These are phyloP conservation scores for Colletotrichum abscissum DNA, from an alignment of 2,329 filamentous ascomycete genomes.

Conservation along the genomic window DNA sequence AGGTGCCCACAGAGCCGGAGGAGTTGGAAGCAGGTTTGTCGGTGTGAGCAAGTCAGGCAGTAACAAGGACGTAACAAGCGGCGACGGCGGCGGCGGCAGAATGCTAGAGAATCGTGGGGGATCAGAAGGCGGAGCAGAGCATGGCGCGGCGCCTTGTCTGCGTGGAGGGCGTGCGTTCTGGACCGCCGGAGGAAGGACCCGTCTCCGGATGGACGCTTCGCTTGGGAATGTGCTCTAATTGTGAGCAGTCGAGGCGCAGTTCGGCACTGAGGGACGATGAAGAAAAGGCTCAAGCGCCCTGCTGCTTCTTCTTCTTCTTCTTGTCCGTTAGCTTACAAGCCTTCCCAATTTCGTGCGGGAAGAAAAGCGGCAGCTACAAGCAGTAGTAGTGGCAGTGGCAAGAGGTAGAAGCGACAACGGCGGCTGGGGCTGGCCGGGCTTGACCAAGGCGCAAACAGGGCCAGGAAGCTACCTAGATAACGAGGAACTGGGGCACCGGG, in stretches of 20 bases:
- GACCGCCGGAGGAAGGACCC: constrained; percentile 19
- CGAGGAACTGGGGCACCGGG: background rate
- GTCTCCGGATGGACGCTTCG: constrained; percentile 17
- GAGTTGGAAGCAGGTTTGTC: background rate
- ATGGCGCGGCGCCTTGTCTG: constrained; percentile 26
- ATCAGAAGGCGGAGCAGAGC: constrained; percentile 16
- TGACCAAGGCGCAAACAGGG: constrained; percentile 25
- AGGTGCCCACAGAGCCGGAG: background rate
- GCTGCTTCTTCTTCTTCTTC: background rate
- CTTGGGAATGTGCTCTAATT: constrained; percentile 30
- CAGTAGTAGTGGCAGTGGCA: background rate
- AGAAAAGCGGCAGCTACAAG: background rate
- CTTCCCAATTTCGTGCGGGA: constrained; percentile 10
- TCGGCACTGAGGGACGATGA: background rate
- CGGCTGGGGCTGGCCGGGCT: constrained; percentile 19
- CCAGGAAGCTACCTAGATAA: background rate
- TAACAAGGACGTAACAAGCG: background rate
- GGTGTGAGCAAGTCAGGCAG: background rate
- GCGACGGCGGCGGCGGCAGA: background rate
- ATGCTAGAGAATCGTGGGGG: constrained; percentile 31
- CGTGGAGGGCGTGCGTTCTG: constrained; percentile 14
- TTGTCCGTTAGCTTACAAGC: constrained; percentile 15
- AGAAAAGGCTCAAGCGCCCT: constrained; percentile 7
- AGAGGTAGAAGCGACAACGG: constrained; percentile 12
- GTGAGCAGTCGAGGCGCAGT: constrained; percentile 22